Conservation (phyloP, 352 stramenopile species). For the Pythium dissotocum region DNA sequence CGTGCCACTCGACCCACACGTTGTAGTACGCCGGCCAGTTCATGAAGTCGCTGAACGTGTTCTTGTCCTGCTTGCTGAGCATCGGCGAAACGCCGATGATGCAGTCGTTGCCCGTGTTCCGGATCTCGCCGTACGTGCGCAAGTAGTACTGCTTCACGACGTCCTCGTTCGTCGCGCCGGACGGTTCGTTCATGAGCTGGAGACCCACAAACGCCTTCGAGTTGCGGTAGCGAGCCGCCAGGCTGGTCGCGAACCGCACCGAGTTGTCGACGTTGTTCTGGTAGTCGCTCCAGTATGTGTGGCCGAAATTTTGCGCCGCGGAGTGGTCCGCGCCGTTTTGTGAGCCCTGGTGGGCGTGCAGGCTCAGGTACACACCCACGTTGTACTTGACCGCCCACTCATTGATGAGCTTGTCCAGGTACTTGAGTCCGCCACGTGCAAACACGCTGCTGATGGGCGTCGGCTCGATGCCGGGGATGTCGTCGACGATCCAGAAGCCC, state of each 20-base stretch:
- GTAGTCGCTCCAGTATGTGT: slow-evolving; percentile 29
- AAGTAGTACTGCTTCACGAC: slow-evolving; percentile 48
- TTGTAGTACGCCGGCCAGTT: slow-evolving; percentile 20
- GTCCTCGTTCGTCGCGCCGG: slow-evolving; percentile 18
- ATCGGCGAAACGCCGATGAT: slow-evolving; percentile 22
- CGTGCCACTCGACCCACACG: slow-evolving; percentile 36
- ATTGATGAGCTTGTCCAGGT: slow-evolving; percentile 56
- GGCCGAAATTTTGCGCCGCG: slow-evolving; percentile 20
- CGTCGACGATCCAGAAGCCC: slow-evolving; percentile 55
- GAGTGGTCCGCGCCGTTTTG: slow-evolving; percentile 65
- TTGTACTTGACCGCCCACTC: slow-evolving; percentile 55
- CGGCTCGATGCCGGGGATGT: slow-evolving; percentile 6
- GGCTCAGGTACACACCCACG: slow-evolving; percentile 51
- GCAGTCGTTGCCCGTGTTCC: slow-evolving; percentile 31
- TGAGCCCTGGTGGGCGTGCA: slow-evolving; percentile 53
- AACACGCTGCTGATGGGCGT: slow-evolving; percentile 15
- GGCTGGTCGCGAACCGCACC: slow-evolving; percentile 34
- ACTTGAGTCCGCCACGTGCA: slow-evolving; percentile 36
- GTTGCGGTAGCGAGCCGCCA: slow-evolving; percentile 45
- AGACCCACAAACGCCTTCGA: slow-evolving; percentile 51
- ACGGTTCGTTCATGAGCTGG: slow-evolving; percentile 58
- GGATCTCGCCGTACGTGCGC: slow-evolving; percentile 40
- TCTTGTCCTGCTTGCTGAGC: slow-evolving; percentile 21
- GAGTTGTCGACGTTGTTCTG: slow-evolving; percentile 36
- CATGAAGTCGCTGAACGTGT: slow-evolving; percentile 26